These are phyloP conservation scores for Suillus clintonianus DNA, from an alignment of 768 basidiomycete genomes.

Conservation along the genomic window DNA sequence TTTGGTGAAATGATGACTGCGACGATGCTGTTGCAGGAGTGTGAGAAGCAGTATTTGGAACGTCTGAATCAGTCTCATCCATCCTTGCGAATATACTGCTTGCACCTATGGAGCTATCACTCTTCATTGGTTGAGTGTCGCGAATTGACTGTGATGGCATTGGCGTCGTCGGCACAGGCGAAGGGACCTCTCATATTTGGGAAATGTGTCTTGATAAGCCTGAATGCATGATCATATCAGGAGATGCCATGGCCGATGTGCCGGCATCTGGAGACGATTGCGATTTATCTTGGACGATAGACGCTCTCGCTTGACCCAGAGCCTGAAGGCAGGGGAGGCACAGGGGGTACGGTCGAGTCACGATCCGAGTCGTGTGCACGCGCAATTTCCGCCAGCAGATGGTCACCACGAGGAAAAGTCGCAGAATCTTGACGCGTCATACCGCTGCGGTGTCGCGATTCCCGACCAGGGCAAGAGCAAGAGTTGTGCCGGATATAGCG, in stretches of 20 bases:
- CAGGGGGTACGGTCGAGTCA: slow-evolving; percentile 43
- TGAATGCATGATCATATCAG: slow-evolving; percentile 15
- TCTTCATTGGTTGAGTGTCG: neutral
- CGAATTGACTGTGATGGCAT: slow-evolving; percentile 12
- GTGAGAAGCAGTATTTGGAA: slow-evolving; percentile 16
- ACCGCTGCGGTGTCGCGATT: slow-evolving; percentile 54
- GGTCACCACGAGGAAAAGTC: slow-evolving; percentile 63
- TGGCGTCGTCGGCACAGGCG: slow-evolving; percentile 22
- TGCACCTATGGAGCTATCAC: slow-evolving; percentile 1
- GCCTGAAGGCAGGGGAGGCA: slow-evolving; percentile 41
- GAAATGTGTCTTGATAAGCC: slow-evolving; percentile 33
- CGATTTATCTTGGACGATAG: slow-evolving; percentile 3
- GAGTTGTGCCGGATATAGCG: slow-evolving; percentile 66
- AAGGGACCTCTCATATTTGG: slow-evolving; percentile 39
- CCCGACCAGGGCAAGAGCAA: slow-evolving; percentile 64
- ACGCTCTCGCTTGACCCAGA: slow-evolving; percentile 5
- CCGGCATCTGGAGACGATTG: neutral
- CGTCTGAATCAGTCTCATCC: slow-evolving; percentile 13
- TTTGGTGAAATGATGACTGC: neutral
- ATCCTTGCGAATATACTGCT: neutral
- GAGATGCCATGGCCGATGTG: slow-evolving; percentile 20
- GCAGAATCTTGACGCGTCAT: slow-evolving; percentile 69
- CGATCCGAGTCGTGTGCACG: slow-evolving; percentile 21
- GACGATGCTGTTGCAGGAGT: slow-evolving; percentile 5
- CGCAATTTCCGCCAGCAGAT: slow-evolving; percentile 29